phyloP scores from a whole-genome alignment of 2,329 filamentous ascomycete species.

The Penicillium olsonii region DNA sequence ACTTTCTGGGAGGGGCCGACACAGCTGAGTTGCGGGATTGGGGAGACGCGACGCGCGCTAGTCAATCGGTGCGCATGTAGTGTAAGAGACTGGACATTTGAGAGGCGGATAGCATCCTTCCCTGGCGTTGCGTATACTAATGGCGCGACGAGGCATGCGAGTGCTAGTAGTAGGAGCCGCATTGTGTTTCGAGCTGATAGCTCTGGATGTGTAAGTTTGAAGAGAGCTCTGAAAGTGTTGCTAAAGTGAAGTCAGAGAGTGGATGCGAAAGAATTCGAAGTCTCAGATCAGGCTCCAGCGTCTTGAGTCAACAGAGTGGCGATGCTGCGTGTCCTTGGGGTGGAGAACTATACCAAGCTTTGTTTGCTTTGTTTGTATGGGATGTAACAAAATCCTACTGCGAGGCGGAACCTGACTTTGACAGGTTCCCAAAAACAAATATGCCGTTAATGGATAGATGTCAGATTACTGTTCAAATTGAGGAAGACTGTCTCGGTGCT shows the following conservation, averaged over 20 bases:
- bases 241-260: neutral
- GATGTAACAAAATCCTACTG: no score
- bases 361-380: conserved; percentile 7
- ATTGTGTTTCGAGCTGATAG: conserved; percentile 15
- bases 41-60: conserved; percentile 70
- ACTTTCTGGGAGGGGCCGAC: conserved; percentile 63
- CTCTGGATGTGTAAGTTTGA: neutral
- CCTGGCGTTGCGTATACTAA: conserved; percentile 31
- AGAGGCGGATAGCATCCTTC: conserved; percentile 59
- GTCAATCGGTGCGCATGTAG: conserved; percentile 70
- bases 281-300: neutral
- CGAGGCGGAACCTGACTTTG: no score
- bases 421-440: no score
- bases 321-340: conserved; percentile 5
- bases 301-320: conserved; percentile 6
- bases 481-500: no score
- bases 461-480: no score
- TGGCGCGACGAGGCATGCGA: conserved; percentile 21
- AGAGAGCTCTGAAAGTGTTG: neutral
- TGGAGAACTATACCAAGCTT: neutral
- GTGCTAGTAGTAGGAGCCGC: conserved; percentile 15
- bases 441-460: no score
- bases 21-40: conserved; percentile 80
- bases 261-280: neutral
- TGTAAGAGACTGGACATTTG: conserved; percentile 74